Evolutionary conservation across 805 yeast genomes (phyloP), one percentile per base, ranked within the genome.

Genomic region (Lachancea thermotolerans): DNA sequence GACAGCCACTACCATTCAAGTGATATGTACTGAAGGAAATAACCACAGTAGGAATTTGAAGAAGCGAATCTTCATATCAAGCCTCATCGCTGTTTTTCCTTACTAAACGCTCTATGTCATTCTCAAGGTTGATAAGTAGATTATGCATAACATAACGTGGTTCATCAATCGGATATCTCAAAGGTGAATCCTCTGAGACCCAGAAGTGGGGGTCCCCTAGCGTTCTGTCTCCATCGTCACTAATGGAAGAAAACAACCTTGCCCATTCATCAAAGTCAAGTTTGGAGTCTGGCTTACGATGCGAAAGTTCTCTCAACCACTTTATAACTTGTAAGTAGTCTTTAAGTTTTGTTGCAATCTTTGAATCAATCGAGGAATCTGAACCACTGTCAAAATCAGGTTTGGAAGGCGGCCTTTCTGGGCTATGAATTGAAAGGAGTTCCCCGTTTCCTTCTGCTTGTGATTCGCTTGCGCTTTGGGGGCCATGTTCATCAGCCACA

Each of bases 101-200:
- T 5, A 42, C 17, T 12, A 42, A 15, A 8, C 32, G 37, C 10
- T 30, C 32, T 14, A 42, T 10, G 27, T 42, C 41, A 10, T 15
- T 32, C 21, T 42, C 45, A n/a, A 42, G 39, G n/a, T 33, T 36
- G 27, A 29, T 42, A 6, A 42, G 37, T 16, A 42, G 14, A 6
- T 25, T 37, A 15, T 30, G 35, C 37, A 31, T 42, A 33, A 38
- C 73, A 54, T 77, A 85, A 46, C 78, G 77, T 0, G 89, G 79
- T 58, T 87, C 89, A 51, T 73, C 74, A 33, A 83, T 66, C 0
- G 93, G 93, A 45, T 74, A 77, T 37, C 83, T 70, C 35, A 87
- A 65, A 0, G 95, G 95, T 1, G 89, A 80, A 1, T 64, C 56
- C 1, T 78, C 78, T 7, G 82, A 71, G 2, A 86, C 52, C 95